Evolutionary conservation across 2,329 filamentous ascomycete species (phyloP).

Genomic region (Camillea tinctor): DNA sequence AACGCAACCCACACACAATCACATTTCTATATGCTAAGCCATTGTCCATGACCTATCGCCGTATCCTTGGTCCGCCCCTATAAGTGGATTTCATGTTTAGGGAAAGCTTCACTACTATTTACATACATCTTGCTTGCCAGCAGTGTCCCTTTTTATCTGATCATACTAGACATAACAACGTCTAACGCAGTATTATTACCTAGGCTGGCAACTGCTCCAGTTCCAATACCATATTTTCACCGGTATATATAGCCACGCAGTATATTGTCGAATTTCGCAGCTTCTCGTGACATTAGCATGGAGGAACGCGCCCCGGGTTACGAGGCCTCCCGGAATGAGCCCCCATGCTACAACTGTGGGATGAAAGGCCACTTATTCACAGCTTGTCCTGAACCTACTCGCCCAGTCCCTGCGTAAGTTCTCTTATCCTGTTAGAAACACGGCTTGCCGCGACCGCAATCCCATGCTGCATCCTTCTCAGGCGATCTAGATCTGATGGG

Average conservation of each 20-base stretch:
- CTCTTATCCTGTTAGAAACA: neutral
- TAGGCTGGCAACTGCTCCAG: neutral
- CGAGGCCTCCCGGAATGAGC: constrained; percentile 27
- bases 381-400: constrained; percentile 33
- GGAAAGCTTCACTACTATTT: neutral
- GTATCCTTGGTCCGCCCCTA: neutral
- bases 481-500: neutral
- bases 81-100: neutral
- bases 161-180: neutral
- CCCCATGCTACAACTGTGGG: constrained; percentile 35
- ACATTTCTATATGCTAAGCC: neutral
- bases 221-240: neutral
- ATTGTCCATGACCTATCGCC: neutral
- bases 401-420: constrained; percentile 35
- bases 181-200: neutral
- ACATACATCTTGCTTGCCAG: neutral
- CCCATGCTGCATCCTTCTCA: neutral
- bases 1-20: neutral
- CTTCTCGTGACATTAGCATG: constrained; percentile 18
- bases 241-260: neutral
- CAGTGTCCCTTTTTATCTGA: neutral
- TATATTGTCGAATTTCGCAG: neutral
- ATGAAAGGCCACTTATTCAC: constrained; percentile 33
- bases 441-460: neutral
- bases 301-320: constrained; percentile 27